These are phyloP conservation scores for Phytopythium montanum DNA, from an alignment of 352 stramenopile genomes.

Conservation along the genomic window DNA sequence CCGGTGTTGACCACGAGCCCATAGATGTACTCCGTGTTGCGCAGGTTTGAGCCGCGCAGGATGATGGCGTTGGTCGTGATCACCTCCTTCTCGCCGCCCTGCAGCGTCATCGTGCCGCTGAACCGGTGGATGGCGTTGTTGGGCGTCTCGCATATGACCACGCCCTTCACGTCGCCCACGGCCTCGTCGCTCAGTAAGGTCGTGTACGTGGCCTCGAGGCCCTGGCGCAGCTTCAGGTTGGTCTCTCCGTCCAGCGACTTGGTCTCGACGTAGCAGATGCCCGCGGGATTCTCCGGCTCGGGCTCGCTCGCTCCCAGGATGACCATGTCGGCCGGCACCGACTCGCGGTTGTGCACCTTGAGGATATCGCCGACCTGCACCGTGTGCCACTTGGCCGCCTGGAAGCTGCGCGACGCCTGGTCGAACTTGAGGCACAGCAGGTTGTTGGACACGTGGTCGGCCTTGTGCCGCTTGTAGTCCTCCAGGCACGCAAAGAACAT, in stretches of 20 bases:
- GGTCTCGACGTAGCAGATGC: slow-evolving; percentile 91
- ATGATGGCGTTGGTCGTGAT: slow-evolving; percentile 81
- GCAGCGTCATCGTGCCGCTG: slow-evolving; percentile 77
- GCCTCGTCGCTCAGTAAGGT: slow-evolving; percentile 42
- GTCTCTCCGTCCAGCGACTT: slow-evolving; percentile 93
- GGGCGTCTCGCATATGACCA: slow-evolving; percentile 75
- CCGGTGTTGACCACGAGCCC: slow-evolving; percentile 92
- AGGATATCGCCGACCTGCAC: slow-evolving; percentile 89
- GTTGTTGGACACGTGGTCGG: slow-evolving; percentile 86
- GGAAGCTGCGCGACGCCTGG: slow-evolving; percentile 35
- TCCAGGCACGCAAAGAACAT: slow-evolving; percentile 91
- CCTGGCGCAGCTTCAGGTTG: slow-evolving; percentile 90
- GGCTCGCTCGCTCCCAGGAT: slow-evolving; percentile 83
- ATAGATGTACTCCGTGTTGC: slow-evolving; percentile 92
- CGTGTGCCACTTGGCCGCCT: slow-evolving; percentile 63
- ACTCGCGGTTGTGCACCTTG: slow-evolving; percentile 85
- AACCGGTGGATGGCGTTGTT: slow-evolving; percentile 92
- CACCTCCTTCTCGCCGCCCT: slow-evolving; percentile 56
- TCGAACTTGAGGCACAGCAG: slow-evolving; percentile 54
- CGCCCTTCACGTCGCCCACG: slow-evolving; percentile 47
- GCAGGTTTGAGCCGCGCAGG: slow-evolving; percentile 83
- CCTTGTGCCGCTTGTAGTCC: slow-evolving; percentile 88
- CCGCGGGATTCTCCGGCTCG: slow-evolving; percentile 52
- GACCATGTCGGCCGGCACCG: slow-evolving; percentile 84
- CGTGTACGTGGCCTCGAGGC: slow-evolving; percentile 75